These are phyloP conservation scores for Teratosphaeria viscida DNA, from an alignment of 2,329 filamentous ascomycete species.

Conservation along the genomic window DNA sequence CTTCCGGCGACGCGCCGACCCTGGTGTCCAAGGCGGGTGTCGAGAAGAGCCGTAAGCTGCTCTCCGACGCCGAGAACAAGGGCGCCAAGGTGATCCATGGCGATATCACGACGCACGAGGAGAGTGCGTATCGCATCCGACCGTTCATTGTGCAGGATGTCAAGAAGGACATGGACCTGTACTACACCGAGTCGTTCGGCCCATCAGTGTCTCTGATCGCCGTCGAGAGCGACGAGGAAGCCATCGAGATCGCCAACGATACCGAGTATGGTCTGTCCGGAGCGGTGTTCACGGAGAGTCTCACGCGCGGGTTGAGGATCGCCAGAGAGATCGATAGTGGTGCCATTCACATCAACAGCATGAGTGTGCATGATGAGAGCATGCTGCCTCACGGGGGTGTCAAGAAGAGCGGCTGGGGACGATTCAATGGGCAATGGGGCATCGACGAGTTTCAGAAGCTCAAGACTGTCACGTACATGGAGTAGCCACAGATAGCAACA, in stretches of 20 bases:
- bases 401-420: slow-evolving; percentile 40
- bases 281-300: slow-evolving; percentile 62
- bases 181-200: slow-evolving; percentile 65
- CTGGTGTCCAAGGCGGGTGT: slow-evolving; percentile 38
- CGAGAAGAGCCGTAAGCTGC: slow-evolving; percentile 44
- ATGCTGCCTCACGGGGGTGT: slow-evolving; percentile 39
- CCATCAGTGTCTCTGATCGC: slow-evolving; percentile 59
- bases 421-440: slow-evolving; percentile 37
- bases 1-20: slow-evolving; percentile 33
- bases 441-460: slow-evolving; percentile 37
- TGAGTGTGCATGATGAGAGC: slow-evolving; percentile 42
- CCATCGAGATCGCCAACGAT: slow-evolving; percentile 65
- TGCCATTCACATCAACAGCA: slow-evolving; percentile 43
- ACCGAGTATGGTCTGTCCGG: slow-evolving; percentile 66
- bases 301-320: slow-evolving; percentile 37
- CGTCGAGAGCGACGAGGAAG: slow-evolving; percentile 60
- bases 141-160: slow-evolving; percentile 60
- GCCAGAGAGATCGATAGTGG: slow-evolving; percentile 48
- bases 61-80: slow-evolving; percentile 45
- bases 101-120: slow-evolving; percentile 22
- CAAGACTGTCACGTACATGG: slow-evolving; percentile 25
- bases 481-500: slow-evolving; percentile 1
- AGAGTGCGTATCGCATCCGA: slow-evolving; percentile 36
- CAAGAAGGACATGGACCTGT: slow-evolving; percentile 63
- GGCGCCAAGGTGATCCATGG: slow-evolving; percentile 51